These are phyloP conservation scores for Exophiala sideris DNA, from an alignment of 2,329 filamentous ascomycete species.

Conservation along the genomic window DNA sequence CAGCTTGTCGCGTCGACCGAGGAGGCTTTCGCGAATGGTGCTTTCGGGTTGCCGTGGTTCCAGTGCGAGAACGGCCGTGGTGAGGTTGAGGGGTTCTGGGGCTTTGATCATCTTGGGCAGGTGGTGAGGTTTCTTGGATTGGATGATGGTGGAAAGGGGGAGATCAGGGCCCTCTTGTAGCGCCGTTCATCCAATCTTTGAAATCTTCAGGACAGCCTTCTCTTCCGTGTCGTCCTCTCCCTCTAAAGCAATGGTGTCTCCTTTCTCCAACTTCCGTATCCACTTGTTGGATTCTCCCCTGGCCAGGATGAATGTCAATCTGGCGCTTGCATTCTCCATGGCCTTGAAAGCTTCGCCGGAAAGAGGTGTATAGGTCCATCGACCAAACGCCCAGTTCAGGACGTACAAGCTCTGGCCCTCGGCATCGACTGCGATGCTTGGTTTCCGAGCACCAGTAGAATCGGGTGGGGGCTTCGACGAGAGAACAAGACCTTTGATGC, in stretches of 20 bases:
- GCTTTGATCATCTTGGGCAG: constrained; percentile 58
- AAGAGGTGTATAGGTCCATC: constrained; percentile 82
- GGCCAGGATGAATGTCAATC: constrained; percentile 46
- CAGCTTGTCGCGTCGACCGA: constrained; percentile 50
- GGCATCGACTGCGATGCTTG: constrained; percentile 32
- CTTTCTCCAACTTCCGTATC: constrained; percentile 46
- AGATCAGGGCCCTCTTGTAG: constrained; percentile 18
- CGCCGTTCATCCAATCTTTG: constrained; percentile 25
- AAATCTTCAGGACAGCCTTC: constrained; percentile 20
- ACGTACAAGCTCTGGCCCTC: constrained; percentile 64
- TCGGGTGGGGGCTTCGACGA: constrained; percentile 42
- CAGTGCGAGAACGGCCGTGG: constrained; percentile 54
- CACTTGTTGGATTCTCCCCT: constrained; percentile 47
- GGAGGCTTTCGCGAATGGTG: constrained; percentile 50
- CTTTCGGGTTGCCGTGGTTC: constrained; percentile 62
- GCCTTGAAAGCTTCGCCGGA: constrained; percentile 33
- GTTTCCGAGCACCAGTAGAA: constrained; percentile 43
- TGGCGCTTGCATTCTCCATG: constrained; percentile 34
- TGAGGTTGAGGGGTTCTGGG: constrained; percentile 56
- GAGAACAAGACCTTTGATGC: constrained; percentile 73
- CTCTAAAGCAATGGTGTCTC: constrained; percentile 36
- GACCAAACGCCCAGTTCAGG: constrained; percentile 95
- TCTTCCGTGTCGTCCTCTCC: constrained; percentile 17
- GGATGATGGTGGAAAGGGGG: constrained; percentile 33
- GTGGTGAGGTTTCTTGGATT: constrained; percentile 53